phyloP scores from a whole-genome alignment of 306 rosid species.

The Dryas drummondii region DNA sequence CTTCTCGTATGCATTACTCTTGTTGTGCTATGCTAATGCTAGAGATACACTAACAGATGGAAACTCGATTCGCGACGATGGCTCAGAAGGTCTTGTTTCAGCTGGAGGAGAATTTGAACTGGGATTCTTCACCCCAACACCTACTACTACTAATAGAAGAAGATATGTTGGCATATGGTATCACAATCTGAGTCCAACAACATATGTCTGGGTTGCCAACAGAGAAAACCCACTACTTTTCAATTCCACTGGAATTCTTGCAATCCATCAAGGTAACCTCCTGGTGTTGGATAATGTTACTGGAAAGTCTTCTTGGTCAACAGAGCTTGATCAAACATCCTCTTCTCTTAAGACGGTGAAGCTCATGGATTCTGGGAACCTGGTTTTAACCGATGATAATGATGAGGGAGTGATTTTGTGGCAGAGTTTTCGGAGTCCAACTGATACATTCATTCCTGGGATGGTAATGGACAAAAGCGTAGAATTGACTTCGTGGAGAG shows the following conservation, averaged over 20 bases:
- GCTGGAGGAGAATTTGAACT: constrained; percentile 23
- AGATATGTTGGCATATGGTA: constrained; percentile 54
- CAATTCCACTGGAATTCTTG: neutral
- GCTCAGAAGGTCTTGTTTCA: constrained; percentile 33
- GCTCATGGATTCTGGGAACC: constrained; percentile 51
- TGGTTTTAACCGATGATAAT: constrained; percentile 8
- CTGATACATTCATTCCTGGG: constrained; percentile 49
- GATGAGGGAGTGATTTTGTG: constrained; percentile 10
- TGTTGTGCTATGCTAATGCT: constrained; percentile 15
- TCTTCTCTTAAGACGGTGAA: neutral
- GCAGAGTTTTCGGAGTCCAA: constrained; percentile 49
- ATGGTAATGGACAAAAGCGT: constrained; percentile 36
- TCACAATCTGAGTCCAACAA: neutral
- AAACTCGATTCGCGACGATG: neutral
- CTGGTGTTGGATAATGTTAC: neutral
- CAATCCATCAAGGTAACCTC: constrained; percentile 25
- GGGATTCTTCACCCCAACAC: constrained; percentile 35
- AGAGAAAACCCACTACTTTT: neutral
- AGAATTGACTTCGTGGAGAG: constrained; percentile 34
- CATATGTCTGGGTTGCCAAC: constrained; percentile 57
- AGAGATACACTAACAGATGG: constrained; percentile 12
- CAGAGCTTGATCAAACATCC: neutral
- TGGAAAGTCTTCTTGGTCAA: constrained; percentile 7
- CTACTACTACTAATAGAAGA: neutral
- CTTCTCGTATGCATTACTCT: neutral